Evolutionary conservation across 2,329 filamentous ascomycete genomes (phyloP).

Genomic region (Ascochyta clinopodiicola): DNA sequence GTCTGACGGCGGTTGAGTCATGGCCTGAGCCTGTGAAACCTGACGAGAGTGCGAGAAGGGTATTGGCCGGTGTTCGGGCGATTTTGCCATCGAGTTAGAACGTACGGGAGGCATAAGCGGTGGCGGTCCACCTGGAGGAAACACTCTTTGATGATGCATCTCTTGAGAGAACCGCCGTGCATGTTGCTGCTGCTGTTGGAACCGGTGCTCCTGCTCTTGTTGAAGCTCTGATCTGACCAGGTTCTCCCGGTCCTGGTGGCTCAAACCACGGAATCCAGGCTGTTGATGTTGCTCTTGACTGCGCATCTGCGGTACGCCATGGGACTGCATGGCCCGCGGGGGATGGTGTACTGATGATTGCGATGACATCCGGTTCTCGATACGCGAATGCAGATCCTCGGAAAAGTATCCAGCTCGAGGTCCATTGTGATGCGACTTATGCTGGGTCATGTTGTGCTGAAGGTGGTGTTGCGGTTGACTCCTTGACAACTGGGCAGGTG

Average conservation of each 20-base stretch:
- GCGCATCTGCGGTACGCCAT: conserved; percentile 34
- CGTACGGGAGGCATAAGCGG: conserved; percentile 36
- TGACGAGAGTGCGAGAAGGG: conserved; percentile 39
- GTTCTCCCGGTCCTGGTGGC: conserved; percentile 39
- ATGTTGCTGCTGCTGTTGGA: conserved; percentile 37
- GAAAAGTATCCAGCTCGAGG: conserved; percentile 48
- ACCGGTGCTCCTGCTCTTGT: conserved; percentile 43
- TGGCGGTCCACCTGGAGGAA: conserved; percentile 26
- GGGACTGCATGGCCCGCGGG: conserved; percentile 36
- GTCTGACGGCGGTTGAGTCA: conserved; percentile 31
- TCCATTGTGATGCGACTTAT: conserved; percentile 37
- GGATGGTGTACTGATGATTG: conserved; percentile 34
- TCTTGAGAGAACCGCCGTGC: conserved; percentile 43
- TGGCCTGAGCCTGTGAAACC: conserved; percentile 32
- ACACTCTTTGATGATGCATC: conserved; percentile 34
- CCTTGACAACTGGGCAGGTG: conserved; percentile 34
- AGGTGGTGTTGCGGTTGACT: conserved; percentile 37
- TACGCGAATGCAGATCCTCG: conserved; percentile 38
- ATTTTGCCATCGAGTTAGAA: conserved; percentile 32
- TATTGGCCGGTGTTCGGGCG: conserved; percentile 41
- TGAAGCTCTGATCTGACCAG: conserved; percentile 33
- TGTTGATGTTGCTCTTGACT: conserved; percentile 38
- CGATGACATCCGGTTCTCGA: conserved; percentile 38
- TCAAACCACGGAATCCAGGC: conserved; percentile 30
- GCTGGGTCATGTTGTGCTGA: conserved; percentile 35